phyloP scores from a whole-genome alignment of 1,284 basidiomycete species.

The Calocybe gambosa region DNA sequence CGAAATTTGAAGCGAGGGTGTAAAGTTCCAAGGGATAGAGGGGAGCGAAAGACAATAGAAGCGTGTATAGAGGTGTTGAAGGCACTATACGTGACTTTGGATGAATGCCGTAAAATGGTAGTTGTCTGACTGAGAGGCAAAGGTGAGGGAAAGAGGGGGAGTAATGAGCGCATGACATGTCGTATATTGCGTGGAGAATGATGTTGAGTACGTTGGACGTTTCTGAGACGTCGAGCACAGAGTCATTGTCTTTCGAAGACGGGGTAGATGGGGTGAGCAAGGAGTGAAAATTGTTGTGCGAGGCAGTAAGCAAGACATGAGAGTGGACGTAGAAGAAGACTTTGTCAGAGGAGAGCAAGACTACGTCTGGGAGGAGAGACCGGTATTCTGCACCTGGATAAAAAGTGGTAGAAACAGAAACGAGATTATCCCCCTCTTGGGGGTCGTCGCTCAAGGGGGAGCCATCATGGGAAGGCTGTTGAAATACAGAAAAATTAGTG shows the following conservation, averaged over 20 bases:
- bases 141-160: constrained; percentile 49
- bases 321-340: constrained; percentile 72
- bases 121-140: constrained; percentile 37
- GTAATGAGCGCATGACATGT: constrained; percentile 56
- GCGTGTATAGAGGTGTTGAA: constrained; percentile 36
- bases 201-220: constrained; percentile 52
- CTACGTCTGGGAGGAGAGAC: constrained; percentile 48
- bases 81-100: constrained; percentile 34
- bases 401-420: constrained; percentile 77
- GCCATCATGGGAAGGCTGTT: constrained; percentile 43
- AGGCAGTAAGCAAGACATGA: constrained; percentile 40
- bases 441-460: constrained; percentile 40
- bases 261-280: constrained; percentile 36
- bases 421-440: constrained; percentile 36
- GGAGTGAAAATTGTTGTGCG: constrained; percentile 48
- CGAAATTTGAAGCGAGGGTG: constrained; percentile 48
- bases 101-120: constrained; percentile 47
- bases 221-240: constrained; percentile 44
- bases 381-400: constrained; percentile 60
- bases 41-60: constrained; percentile 51
- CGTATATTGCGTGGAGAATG: constrained; percentile 54
- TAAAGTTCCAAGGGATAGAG: constrained; percentile 52
- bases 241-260: constrained; percentile 31
- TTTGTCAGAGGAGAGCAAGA: constrained; percentile 62
- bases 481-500: background rate